A percentile compares a stretch with the other conserved stretches of the same genome.
Evolutionary conservation across 1,139 yeast genomes (phyloP).

Genomic region (Hyphopichia khmerensis): DNA sequence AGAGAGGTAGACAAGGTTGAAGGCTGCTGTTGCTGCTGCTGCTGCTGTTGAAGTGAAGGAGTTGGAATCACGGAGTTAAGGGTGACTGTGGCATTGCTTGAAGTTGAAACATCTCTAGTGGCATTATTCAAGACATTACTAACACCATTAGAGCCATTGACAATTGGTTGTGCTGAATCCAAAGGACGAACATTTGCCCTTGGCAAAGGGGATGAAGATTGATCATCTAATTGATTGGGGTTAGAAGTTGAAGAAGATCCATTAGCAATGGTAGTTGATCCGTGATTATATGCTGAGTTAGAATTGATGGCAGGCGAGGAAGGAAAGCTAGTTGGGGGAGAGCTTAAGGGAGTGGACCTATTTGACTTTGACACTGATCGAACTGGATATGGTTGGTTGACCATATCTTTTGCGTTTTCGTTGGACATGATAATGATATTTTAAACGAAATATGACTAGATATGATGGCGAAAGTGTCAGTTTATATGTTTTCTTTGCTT

Average conservation of each 20-base stretch:
- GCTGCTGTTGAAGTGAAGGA: not conserved
- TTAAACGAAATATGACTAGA: too few species aligned
- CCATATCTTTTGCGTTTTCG: slow-evolving; percentile 7
- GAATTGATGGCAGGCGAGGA: slow-evolving; percentile 9
- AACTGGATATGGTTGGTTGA: slow-evolving; percentile 2
- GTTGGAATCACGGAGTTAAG: not conserved
- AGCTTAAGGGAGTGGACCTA: slow-evolving; percentile 8
- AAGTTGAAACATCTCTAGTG: slow-evolving; percentile 1
- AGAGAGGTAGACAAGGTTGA: too few species aligned
- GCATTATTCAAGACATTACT: not conserved
- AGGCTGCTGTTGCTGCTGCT: not conserved
- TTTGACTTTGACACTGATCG: slow-evolving; percentile 8
- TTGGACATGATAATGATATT: not conserved
- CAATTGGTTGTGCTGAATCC: not conserved
- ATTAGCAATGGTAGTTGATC: not conserved
- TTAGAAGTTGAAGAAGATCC: not conserved
- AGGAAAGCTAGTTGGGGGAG: slow-evolving; percentile 13
- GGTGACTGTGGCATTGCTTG: slow-evolving; percentile 3
- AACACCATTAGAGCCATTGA: not conserved
- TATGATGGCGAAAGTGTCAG: too few species aligned
- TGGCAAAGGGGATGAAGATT: not conserved
- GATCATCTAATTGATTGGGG: slow-evolving; percentile 1
- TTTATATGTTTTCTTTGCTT: too few species aligned
- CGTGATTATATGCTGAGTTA: not conserved
- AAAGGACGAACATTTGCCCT: not conserved